Percentiles rank a stretch among this genome's conserved stretches.
Conservation (phyloP, 106 monocot genomes). For the Hemerocallis citrina region DNA sequence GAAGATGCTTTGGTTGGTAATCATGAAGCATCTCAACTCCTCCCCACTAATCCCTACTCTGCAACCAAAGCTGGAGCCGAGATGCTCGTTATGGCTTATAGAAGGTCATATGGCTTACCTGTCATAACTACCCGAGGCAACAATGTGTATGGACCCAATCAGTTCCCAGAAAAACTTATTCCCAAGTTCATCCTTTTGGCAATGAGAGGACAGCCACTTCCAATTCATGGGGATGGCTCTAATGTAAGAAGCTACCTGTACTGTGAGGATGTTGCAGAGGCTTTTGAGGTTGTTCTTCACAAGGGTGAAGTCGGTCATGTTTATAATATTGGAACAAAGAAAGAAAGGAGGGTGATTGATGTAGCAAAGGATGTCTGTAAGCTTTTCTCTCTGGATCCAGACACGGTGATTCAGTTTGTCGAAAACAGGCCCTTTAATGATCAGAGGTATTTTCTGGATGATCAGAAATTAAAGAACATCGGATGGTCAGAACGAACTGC, state of each 20-base stretch:
- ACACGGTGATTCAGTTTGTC: constrained; percentile 14
- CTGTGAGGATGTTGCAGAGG: constrained; percentile 31
- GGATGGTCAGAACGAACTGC: constrained; percentile 25
- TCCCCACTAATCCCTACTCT: constrained; percentile 28
- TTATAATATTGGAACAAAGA: constrained; percentile 30
- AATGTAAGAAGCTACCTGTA: constrained; percentile 32
- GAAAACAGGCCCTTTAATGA: constrained; percentile 32
- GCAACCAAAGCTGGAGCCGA: constrained; percentile 34
- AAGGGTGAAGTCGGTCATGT: constrained; percentile 31
- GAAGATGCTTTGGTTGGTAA: constrained; percentile 29
- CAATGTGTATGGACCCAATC: constrained; percentile 30
- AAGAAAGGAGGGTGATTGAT: constrained; percentile 30
- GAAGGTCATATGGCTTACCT: constrained; percentile 26
- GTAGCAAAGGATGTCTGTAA: constrained; percentile 32
- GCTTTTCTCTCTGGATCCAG: constrained; percentile 19
- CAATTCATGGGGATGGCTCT: constrained; percentile 30
- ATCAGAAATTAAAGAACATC: constrained; percentile 23
- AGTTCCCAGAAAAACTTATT: constrained; percentile 30
- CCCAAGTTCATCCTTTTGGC: constrained; percentile 29
- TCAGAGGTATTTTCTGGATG: constrained; percentile 30
- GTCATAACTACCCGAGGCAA: constrained; percentile 29
- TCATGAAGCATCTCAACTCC: constrained; percentile 31
- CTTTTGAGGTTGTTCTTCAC: constrained; percentile 34
- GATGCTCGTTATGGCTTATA: constrained; percentile 35
- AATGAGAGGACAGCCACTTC: constrained; percentile 20